Evolutionary conservation across 345 rosid species (phyloP), one percentile per base, ranked within the genome.

Genomic region (Kernera saxatilis): DNA sequence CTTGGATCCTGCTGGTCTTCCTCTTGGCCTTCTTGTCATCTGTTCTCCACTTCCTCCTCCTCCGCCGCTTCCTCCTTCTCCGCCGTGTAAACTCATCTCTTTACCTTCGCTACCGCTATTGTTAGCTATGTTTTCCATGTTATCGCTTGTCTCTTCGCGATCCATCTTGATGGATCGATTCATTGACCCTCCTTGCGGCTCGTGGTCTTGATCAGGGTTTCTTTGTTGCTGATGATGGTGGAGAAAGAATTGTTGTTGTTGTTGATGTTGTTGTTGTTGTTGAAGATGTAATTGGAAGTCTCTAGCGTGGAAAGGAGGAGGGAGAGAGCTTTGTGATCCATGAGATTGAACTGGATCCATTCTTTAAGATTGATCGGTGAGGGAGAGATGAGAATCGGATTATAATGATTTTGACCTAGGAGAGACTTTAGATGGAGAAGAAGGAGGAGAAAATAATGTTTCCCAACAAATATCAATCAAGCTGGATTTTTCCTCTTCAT

Each of bases 1-100:
- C 74, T 91, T 93, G 73, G 98, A 93, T 64, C 99, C 99, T 2
- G 93, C 87, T 0, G 99, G 99, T 66, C 99, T 78, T 22, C 99
- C 99, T 66, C 99, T 70, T 10, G 96, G 87, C 33, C 98, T 77
- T 78, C 98, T 82, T 0, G 79, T 79, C 67, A 85, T 81, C 73
- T 80, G 73, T 83, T 82, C 82, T 86, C 92, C 74, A 6, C 78
- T 77, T 49, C 85, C 89, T 51, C 83, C 88, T 43, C 64, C 72
- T 8, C 78, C 88, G 0, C 81, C 78, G 0, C 76, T 41, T 15
- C 74, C 82, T 14, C 80, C 65, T 49, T 70, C 43, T 8, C 69
- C 49, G 1, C 76, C 79, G 27, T 55, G 71, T 70, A 63, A 69
- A 55, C 39, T 63, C 35, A 78, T 63, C 18, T 86, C 93, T 49